Conservation (phyloP, 2,329 filamentous ascomycete species). For the Diatrype stigma region DNA sequence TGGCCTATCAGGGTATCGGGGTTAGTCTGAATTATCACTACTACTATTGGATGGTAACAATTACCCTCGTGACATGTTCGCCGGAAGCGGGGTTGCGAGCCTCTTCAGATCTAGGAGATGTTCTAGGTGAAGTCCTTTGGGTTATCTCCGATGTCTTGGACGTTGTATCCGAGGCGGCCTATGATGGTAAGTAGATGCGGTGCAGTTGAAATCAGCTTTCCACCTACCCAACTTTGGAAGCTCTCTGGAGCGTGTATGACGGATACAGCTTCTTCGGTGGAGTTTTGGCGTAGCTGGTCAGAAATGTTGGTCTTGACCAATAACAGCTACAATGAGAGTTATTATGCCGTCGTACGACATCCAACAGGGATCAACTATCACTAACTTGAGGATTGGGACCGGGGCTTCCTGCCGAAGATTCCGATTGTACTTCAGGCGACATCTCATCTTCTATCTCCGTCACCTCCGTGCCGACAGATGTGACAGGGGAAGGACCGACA, state of each 20-base stretch:
- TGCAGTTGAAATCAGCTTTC: not conserved
- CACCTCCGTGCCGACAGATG: conserved; percentile 76
- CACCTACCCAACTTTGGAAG: conserved; percentile 72
- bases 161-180: conserved; percentile 40
- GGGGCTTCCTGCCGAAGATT: conserved; percentile 30
- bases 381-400: conserved; percentile 35
- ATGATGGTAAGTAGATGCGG: conserved; percentile 6
- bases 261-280: conserved; percentile 76
- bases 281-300: conserved; percentile 52
- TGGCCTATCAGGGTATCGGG: conserved; percentile 22
- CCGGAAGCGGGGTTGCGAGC: conserved; percentile 31
- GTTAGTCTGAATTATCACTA: conserved; percentile 8
- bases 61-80: conserved; percentile 34
- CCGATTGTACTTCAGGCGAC: conserved; percentile 53
- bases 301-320: conserved; percentile 55
- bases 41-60: not conserved
- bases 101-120: conserved; percentile 29
- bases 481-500: conserved; percentile 78
- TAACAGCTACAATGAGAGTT: conserved; percentile 37
- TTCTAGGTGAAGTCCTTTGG: conserved; percentile 34
- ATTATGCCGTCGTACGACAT: conserved; percentile 6
- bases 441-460: conserved; percentile 81
- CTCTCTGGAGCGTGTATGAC: conserved; percentile 88
- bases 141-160: conserved; percentile 31
- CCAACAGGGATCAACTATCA: conserved; percentile 9